Percentiles rank a stretch among this genome's conserved stretches.
Evolutionary conservation across 192 early-diverging fungal genomes (phyloP).

Genomic region (Linnemannia hyalina): DNA sequence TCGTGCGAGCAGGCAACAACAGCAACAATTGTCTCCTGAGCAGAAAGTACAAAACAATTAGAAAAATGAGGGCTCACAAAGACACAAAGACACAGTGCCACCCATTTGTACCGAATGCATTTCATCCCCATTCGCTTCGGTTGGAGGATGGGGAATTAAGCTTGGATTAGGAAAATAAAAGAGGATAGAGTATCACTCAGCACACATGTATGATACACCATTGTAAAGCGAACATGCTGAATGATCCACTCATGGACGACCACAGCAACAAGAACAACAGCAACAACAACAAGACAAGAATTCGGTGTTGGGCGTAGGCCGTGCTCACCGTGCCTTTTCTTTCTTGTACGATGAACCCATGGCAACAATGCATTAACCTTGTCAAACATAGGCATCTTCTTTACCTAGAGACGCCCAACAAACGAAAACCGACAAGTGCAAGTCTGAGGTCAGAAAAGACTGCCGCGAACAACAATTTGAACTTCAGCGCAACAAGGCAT

Average conservation of each 20-base stretch:
- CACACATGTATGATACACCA: background rate
- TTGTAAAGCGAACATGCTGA: slow-evolving; percentile 14
- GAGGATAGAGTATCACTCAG: slow-evolving; percentile 13
- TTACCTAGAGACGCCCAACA: too few species aligned
- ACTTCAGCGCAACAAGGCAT: too few species aligned
- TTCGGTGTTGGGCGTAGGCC: too few species aligned
- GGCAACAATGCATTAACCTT: too few species aligned
- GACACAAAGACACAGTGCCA: background rate
- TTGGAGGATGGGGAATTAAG: background rate
- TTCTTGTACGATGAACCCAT: too few species aligned
- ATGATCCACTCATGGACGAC: background rate
- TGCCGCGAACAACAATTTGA: too few species aligned
- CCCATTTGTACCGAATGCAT: background rate
- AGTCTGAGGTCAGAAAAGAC: too few species aligned
- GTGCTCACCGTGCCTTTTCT: too few species aligned
- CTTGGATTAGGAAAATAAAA: background rate
- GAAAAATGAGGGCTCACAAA: background rate
- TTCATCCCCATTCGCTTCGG: background rate
- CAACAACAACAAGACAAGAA: too few species aligned
- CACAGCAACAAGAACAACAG: too few species aligned
- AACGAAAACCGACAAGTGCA: too few species aligned
- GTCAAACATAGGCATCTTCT: too few species aligned
- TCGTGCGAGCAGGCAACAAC: background rate
- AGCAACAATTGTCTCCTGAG: background rate
- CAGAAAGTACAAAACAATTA: background rate